These are phyloP conservation scores for Phytophthora megakarya DNA, from an alignment of 352 stramenopile species.

Conservation along the genomic window DNA sequence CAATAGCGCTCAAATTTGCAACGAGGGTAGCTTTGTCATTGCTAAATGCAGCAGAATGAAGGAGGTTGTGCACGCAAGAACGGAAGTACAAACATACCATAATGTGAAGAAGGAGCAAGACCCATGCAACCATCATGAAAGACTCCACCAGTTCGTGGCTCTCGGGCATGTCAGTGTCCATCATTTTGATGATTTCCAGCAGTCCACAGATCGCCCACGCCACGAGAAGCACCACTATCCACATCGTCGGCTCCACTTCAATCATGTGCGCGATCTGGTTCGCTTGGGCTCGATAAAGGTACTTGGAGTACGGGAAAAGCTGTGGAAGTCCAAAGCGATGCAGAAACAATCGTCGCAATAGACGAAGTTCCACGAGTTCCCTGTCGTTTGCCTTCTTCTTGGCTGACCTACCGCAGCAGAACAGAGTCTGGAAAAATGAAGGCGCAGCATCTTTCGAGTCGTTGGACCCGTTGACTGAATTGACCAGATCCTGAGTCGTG, in stretches of 20 bases:
- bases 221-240: constrained; percentile 50
- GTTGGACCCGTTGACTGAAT: constrained; percentile 9
- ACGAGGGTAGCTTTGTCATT: constrained; percentile 22
- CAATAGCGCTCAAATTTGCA: constrained; percentile 27
- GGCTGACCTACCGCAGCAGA: constrained; percentile 20
- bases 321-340: constrained; percentile 44
- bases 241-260: constrained; percentile 67
- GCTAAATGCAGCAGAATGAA: constrained; percentile 22
- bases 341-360: constrained; percentile 52
- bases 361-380: constrained; percentile 38
- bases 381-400: constrained; percentile 20
- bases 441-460: background rate
- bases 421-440: constrained; percentile 23
- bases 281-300: constrained; percentile 67
- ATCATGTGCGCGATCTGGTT: constrained; percentile 80
- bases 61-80: constrained; percentile 27
- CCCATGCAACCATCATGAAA: constrained; percentile 47
- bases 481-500: constrained; percentile 38
- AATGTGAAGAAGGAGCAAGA: constrained; percentile 45
- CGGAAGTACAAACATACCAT: constrained; percentile 42
- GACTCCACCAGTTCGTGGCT: constrained; percentile 40
- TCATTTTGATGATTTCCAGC: constrained; percentile 31
- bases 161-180: constrained; percentile 25
- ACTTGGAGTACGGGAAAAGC: constrained; percentile 73
- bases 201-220: constrained; percentile 43